phyloP scores from a whole-genome alignment of 208 protist genomes.

The Giardia duodenalis region DNA sequence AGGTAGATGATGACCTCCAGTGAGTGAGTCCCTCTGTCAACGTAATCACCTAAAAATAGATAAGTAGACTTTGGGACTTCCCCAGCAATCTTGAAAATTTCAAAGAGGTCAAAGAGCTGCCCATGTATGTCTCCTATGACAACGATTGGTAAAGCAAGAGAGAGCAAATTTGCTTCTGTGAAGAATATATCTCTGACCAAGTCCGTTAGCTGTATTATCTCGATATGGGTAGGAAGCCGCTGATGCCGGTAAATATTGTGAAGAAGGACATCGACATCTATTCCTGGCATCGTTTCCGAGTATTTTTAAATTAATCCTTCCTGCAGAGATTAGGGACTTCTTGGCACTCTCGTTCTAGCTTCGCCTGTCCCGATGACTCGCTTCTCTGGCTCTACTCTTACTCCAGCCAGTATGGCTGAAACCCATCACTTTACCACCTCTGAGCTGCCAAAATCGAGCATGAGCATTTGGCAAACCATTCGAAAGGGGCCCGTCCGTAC shows the following conservation, averaged over 20 bases:
- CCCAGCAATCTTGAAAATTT: slow-evolving; percentile 83
- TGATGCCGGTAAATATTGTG: background rate
- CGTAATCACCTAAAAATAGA: slow-evolving; percentile 50
- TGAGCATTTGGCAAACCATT: too few relatives aligned
- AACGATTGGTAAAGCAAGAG: slow-evolving; percentile 63
- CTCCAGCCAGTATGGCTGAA: too few relatives aligned
- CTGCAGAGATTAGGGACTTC: too few relatives aligned
- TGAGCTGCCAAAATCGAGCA: too few relatives aligned
- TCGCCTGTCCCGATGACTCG: too few relatives aligned
- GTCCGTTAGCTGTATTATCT: background rate
- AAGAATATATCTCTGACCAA: background rate
- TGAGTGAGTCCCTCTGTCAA: slow-evolving; percentile 57
- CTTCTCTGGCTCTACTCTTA: too few relatives aligned
- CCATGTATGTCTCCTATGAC: slow-evolving; percentile 97
- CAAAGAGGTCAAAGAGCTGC: slow-evolving; percentile 89
- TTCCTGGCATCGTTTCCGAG: background rate
- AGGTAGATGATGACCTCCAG: slow-evolving; percentile 57
- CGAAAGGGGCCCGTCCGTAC: too few relatives aligned
- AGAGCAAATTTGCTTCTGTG: slow-evolving; percentile 38
- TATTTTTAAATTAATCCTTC: too few relatives aligned
- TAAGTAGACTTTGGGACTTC: slow-evolving; percentile 12
- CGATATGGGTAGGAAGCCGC: background rate
- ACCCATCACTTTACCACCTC: too few relatives aligned
- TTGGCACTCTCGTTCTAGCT: too few relatives aligned
- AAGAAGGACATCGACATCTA: background rate